These are phyloP conservation scores for Curvularia verruculosa DNA, from an alignment of 2,329 filamentous ascomycete species.

Conservation along the genomic window DNA sequence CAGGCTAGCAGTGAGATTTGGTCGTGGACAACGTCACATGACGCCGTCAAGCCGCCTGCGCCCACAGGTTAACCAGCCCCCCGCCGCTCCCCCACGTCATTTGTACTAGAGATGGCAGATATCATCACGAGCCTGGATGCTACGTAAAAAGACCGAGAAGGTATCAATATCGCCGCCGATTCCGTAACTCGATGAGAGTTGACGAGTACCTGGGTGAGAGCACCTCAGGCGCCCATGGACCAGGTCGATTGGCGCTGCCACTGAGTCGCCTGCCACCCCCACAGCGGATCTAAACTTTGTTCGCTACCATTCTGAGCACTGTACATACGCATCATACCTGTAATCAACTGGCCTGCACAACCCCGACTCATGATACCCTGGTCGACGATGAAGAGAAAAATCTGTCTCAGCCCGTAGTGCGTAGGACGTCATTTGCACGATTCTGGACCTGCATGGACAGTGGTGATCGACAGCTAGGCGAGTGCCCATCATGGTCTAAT, in stretches of 20 bases:
- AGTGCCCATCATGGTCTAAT: constrained; percentile 11
- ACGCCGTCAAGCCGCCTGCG: neutral
- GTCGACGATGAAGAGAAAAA: neutral
- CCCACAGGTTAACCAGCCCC: neutral
- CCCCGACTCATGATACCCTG: neutral
- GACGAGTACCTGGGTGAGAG: neutral
- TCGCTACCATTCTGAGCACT: constrained; percentile 4
- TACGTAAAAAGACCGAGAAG: neutral
- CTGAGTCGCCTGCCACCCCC: constrained; percentile 10
- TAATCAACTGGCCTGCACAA: neutral
- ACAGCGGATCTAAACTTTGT: constrained; percentile 16
- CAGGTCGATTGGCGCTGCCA: neutral
- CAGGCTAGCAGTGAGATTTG: constrained; percentile 17
- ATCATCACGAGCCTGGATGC: neutral
- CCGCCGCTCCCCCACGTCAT: constrained; percentile 10
- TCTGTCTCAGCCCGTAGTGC: neutral
- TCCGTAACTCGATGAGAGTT: neutral
- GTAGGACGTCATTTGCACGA: constrained; percentile 22
- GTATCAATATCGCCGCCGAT: neutral
- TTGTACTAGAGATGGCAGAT: neutral
- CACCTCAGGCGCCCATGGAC: neutral
- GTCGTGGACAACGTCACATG: neutral
- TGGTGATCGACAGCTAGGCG: constrained; percentile 28
- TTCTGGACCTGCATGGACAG: constrained; percentile 25
- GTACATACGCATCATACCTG: constrained; percentile 7